A percentile compares a stretch with the other conserved stretches of the same genome.
Evolutionary conservation across 2,329 filamentous ascomycete species (phyloP).

Genomic region (Colletotrichum scovillei): DNA sequence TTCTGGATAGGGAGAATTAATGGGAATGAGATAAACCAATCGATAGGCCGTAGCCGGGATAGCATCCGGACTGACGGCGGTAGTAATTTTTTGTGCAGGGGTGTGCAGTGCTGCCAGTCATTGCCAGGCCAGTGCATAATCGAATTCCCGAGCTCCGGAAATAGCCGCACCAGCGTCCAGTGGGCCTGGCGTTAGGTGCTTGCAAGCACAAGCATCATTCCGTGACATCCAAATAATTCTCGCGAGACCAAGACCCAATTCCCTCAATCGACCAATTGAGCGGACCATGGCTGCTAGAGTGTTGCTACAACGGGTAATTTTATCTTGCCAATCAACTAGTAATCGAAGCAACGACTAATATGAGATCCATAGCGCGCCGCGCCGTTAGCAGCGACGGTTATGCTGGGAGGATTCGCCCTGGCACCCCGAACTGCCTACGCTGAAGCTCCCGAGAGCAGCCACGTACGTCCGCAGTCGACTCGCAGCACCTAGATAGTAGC

Average conservation of each 20-base stretch:
- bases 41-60: constrained; percentile 12
- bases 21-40: constrained; percentile 23
- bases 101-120: not conserved
- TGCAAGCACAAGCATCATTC: constrained; percentile 35
- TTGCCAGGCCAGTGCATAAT: constrained; percentile 25
- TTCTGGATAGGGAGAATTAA: constrained; percentile 4
- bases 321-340: not conserved
- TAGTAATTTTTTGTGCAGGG: constrained; percentile 31
- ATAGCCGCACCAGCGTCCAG: constrained; percentile 39
- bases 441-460: constrained; percentile 55
- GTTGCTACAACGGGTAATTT: constrained; percentile 65
- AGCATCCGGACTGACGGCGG: constrained; percentile 6
- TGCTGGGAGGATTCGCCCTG: constrained; percentile 60
- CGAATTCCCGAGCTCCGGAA: constrained; percentile 42
- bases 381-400: constrained; percentile 64
- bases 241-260: constrained; percentile 37
- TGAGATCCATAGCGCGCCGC: constrained; percentile 58
- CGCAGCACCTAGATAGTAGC: not conserved
- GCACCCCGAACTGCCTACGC: constrained; percentile 61
- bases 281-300: constrained; percentile 70
- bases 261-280: constrained; percentile 56
- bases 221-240: constrained; percentile 38
- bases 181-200: constrained; percentile 26
- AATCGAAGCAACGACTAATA: not conserved
- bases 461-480: constrained; percentile 13